Evolutionary conservation across 2,329 filamentous ascomycete genomes (phyloP).

Genomic region (Berkeleyomyces basicola): DNA sequence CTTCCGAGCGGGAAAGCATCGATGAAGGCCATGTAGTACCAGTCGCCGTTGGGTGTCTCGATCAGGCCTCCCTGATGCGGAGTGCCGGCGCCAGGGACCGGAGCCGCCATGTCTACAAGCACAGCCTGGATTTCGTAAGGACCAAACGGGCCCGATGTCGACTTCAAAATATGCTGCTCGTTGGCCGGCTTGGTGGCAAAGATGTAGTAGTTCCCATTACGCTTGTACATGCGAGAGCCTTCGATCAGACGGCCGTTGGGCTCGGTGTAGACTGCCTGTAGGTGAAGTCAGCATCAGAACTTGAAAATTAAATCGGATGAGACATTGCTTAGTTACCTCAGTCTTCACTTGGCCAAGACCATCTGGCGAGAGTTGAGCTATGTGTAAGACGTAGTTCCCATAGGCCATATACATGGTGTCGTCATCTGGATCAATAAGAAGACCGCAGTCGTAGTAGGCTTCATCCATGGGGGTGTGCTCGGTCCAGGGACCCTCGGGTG

Average conservation of each 20-base stretch:
- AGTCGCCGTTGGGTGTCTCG: constrained; percentile 31
- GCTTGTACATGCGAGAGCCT: constrained; percentile 28
- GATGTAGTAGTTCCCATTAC: constrained; percentile 29
- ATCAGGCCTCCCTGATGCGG: constrained; percentile 39
- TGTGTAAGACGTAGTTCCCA: constrained; percentile 27
- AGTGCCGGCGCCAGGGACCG: constrained; percentile 24
- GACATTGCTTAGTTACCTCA: constrained; percentile 14
- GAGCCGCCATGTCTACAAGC: constrained; percentile 25
- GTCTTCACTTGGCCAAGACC: constrained; percentile 22
- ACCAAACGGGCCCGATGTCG: constrained; percentile 30
- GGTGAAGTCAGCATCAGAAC: constrained; percentile 16
- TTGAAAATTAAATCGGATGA: constrained; percentile 17
- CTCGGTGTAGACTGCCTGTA: constrained; percentile 15
- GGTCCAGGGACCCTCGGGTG: constrained; percentile 17
- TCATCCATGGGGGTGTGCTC: constrained; percentile 15
- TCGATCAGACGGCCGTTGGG: constrained; percentile 18
- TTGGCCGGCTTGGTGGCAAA: constrained; percentile 30
- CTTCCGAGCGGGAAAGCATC: constrained; percentile 37
- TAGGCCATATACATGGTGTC: constrained; percentile 37
- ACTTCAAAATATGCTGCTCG: constrained; percentile 32
- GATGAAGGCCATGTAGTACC: constrained; percentile 41
- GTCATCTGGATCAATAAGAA: constrained; percentile 38
- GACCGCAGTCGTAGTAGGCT: constrained; percentile 37
- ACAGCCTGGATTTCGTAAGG: constrained; percentile 33
- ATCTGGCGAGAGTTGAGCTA: constrained; percentile 29